Percentiles rank a stretch among this genome's conserved stretches.
Evolutionary conservation across 2,329 filamentous ascomycete species (phyloP).

Genomic region (Colletotrichum brevisporum): DNA sequence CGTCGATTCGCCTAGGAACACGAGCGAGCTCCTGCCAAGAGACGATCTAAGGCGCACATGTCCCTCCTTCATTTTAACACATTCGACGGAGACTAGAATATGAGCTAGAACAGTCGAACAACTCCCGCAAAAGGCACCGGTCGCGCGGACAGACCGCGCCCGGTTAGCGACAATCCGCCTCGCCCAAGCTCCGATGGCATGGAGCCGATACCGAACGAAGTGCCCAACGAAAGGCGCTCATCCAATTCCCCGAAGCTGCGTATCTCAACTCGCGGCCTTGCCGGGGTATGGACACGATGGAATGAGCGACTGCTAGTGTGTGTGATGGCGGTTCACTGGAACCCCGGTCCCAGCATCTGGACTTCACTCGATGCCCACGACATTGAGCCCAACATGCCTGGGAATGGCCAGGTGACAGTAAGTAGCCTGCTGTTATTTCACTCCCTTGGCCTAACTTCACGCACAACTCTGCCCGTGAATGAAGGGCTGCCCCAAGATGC

Average conservation of each 20-base stretch:
- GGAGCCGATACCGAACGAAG: neutral
- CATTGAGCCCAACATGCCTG: neutral
- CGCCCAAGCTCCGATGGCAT: neutral
- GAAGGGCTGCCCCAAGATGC: neutral
- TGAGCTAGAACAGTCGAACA: neutral
- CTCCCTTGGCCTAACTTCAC: constrained; percentile 6
- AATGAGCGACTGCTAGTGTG: constrained; percentile 8
- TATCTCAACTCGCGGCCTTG: neutral
- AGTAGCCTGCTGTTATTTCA: neutral
- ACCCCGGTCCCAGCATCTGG: neutral
- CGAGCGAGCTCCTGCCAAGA: neutral
- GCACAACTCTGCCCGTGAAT: constrained; percentile 1
- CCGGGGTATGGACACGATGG: neutral
- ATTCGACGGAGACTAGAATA: constrained; percentile 10
- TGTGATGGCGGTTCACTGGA: constrained; percentile 12
- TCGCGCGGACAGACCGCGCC: neutral
- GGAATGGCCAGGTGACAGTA: neutral
- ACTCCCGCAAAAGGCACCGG: neutral
- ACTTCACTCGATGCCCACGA: neutral
- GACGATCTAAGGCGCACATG: neutral
- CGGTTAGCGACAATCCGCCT: neutral
- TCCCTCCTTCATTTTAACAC: neutral
- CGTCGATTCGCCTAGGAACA: neutral
- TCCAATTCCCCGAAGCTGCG: neutral
- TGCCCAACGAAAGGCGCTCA: neutral